Evolutionary conservation across 768 basidiomycete species (phyloP).

Genomic region (Rhodosporidiobolus sp.): DNA sequence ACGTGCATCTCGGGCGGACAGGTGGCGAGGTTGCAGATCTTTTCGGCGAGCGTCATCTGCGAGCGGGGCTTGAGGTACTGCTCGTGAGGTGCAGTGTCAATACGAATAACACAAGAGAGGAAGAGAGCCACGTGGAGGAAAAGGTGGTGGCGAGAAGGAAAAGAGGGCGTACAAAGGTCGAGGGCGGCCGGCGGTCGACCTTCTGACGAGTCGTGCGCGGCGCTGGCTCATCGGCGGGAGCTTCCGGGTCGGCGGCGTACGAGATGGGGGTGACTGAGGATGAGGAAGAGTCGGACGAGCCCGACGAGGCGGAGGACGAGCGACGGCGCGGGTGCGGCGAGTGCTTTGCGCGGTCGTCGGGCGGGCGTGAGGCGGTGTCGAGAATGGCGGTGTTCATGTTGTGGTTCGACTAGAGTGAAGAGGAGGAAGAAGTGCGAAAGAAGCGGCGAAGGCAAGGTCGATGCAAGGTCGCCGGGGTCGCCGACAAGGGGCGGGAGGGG

Average conservation of each 20-base stretch:
- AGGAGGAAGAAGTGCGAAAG: too few species aligned
- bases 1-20: constrained; percentile 28
- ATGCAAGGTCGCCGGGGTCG: too few species aligned
- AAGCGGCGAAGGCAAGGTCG: too few species aligned
- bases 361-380: too few species aligned
- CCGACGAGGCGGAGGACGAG: constrained; percentile 12
- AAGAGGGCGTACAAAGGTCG: constrained; percentile 7
- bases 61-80: constrained; percentile 29
- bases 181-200: constrained; percentile 16
- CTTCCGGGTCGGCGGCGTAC: constrained; percentile 15
- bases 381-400: too few species aligned
- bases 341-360: too few species aligned
- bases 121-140: too few species aligned
- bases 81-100: not conserved
- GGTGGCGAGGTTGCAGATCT: constrained; percentile 26
- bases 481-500: too few species aligned
- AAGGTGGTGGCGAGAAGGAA: not conserved
- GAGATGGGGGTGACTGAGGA: constrained; percentile 21
- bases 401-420: too few species aligned
- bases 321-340: too few species aligned
- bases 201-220: constrained; percentile 9
- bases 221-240: not conserved
- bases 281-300: constrained; percentile 3
- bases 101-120: too few species aligned
- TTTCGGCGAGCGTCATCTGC: constrained; percentile 25